Evolutionary conservation across 1,284 basidiomycete species (phyloP).

Genomic region (Megacollybia platyphylla): DNA sequence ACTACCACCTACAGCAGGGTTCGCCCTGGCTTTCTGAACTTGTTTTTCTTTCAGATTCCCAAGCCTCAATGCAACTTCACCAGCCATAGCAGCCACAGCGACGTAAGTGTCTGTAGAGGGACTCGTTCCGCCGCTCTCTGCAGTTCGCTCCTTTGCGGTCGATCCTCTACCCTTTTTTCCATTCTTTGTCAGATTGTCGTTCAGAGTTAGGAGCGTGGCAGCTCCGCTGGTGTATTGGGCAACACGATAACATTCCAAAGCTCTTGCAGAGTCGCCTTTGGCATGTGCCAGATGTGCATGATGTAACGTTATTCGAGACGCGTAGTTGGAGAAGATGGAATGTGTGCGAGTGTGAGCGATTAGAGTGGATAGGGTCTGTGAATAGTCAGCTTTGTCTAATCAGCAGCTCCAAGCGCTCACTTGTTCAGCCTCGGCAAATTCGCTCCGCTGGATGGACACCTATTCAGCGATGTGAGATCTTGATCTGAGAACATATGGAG

Average conservation of each 20-base stretch:
- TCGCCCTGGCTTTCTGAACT: not conserved
- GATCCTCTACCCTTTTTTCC: too few relatives aligned
- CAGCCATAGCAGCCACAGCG: conserved; percentile 41
- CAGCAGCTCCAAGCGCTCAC: conserved; percentile 11
- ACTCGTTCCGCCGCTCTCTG: too few relatives aligned
- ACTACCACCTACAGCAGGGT: not conserved
- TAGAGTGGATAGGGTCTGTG: conserved; percentile 35
- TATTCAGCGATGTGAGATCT: conserved; percentile 11
- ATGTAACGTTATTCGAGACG: conserved; percentile 50
- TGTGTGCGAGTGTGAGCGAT: conserved; percentile 51
- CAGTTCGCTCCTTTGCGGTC: too few relatives aligned
- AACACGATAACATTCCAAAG: conserved; percentile 46
- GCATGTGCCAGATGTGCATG: conserved; percentile 65
- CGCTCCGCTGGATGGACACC: conserved; percentile 52
- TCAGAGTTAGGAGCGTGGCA: not conserved
- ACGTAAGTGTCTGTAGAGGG: conserved; percentile 32
- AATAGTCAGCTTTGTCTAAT: not conserved
- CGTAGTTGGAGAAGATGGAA: conserved; percentile 39
- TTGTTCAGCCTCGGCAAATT: conserved; percentile 47
- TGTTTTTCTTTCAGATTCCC: conserved; percentile 19
- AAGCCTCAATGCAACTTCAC: conserved; percentile 45
- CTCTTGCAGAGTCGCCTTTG: conserved; percentile 29
- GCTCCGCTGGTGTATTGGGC: conserved; percentile 33
- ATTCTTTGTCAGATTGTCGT: too few relatives aligned
- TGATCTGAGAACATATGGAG: not conserved